phyloP scores from a whole-genome alignment of 2,329 filamentous ascomycete species.

The Thielaviopsis populi region DNA sequence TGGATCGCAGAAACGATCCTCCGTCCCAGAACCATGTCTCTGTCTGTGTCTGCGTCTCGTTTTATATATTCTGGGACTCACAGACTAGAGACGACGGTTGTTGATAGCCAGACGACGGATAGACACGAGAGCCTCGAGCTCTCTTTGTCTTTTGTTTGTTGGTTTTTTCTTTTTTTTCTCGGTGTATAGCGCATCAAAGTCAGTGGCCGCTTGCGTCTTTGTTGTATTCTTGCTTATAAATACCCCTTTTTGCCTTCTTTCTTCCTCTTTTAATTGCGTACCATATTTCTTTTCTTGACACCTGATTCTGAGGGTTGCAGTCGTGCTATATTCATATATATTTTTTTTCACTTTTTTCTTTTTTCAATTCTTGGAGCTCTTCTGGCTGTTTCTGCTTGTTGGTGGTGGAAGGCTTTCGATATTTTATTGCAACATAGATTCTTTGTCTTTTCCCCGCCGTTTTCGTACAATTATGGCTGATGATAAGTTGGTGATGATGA shows the following conservation, averaged over 20 bases:
- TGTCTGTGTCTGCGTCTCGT: neutral
- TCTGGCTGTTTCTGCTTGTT: neutral
- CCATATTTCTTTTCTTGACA: neutral
- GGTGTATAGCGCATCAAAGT: slow-evolving; percentile 12
- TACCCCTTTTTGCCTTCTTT: slow-evolving; percentile 23
- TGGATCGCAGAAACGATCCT: neutral
- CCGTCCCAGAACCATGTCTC: neutral
- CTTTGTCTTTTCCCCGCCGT: neutral
- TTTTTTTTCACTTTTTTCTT: neutral
- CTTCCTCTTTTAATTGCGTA: neutral
- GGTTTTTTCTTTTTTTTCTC: slow-evolving; percentile 2
- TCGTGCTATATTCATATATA: neutral
- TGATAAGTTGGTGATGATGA: too few species aligned
- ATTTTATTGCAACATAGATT: neutral
- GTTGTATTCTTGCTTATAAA: slow-evolving; percentile 36
- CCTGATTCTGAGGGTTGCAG: neutral
- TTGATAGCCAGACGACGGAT: neutral
- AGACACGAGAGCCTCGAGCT: neutral
- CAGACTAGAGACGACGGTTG: neutral
- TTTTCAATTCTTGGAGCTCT: neutral
- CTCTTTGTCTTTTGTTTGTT: neutral
- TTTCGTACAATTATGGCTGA: too few species aligned
- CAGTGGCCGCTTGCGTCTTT: slow-evolving; percentile 16
- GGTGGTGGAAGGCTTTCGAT: neutral
- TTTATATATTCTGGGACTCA: neutral